Percentiles rank a stretch among this genome's conserved stretches.
These are phyloP conservation scores for Cryphonectria radicalis DNA, from an alignment of 2,329 filamentous ascomycete genomes.

Conservation along the genomic window DNA sequence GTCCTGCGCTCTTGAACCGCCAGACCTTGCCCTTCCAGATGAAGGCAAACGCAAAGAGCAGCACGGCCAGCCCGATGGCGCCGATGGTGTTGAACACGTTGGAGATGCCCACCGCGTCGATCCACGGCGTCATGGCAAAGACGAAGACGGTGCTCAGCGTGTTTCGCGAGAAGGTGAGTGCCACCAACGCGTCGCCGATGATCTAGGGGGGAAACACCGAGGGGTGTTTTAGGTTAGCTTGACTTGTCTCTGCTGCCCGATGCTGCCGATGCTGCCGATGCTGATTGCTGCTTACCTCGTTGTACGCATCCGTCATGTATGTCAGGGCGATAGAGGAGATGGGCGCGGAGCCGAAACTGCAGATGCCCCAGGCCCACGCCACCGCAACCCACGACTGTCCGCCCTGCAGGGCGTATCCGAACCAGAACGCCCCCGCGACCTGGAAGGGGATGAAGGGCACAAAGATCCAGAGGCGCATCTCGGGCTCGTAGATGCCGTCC, in stretches of 20 bases:
- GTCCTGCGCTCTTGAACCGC: constrained; percentile 21
- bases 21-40: constrained; percentile 30
- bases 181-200: constrained; percentile 29
- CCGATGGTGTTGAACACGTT: constrained; percentile 31
- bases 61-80: constrained; percentile 26
- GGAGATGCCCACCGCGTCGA: constrained; percentile 25
- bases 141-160: constrained; percentile 29
- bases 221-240: background rate
- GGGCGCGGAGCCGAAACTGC: constrained; percentile 24
- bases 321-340: constrained; percentile 29
- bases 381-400: constrained; percentile 28
- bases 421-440: constrained; percentile 29
- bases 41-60: constrained; percentile 28
- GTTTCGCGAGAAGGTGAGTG: constrained; percentile 29
- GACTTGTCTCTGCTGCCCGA: background rate
- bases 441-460: constrained; percentile 34
- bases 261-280: background rate
- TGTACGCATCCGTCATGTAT: constrained; percentile 30
- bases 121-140: constrained; percentile 30
- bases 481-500: constrained; percentile 43
- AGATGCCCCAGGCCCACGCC: constrained; percentile 25
- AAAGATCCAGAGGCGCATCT: constrained; percentile 40
- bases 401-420: constrained; percentile 28
- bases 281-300: constrained; percentile 22
- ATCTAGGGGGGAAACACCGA: constrained; percentile 13